A percentile compares a stretch with the other conserved stretches of the same genome.
These are phyloP conservation scores for Colletotrichum shisoi DNA, from an alignment of 2,329 filamentous ascomycete genomes.

Conservation along the genomic window DNA sequence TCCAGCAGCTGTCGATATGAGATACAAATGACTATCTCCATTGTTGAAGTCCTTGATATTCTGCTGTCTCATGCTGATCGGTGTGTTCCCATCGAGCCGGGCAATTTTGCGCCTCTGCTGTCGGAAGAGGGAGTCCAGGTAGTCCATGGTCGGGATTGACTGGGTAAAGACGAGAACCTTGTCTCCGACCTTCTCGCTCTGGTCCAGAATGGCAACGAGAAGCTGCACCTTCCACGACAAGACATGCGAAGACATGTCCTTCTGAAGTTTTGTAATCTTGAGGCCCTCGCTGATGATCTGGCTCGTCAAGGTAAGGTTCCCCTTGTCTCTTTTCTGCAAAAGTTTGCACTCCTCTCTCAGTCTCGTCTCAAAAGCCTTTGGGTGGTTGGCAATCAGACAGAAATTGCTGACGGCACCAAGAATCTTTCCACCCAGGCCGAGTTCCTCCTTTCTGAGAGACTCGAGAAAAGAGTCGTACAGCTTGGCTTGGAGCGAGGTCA, in stretches of 20 bases:
- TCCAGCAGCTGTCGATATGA: slow-evolving; percentile 85
- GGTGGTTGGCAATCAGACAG: slow-evolving; percentile 62
- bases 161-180: slow-evolving; percentile 85
- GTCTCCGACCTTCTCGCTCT: slow-evolving; percentile 69
- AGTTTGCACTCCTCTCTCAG: slow-evolving; percentile 41
- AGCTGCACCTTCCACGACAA: slow-evolving; percentile 74
- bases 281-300: slow-evolving; percentile 42
- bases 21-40: slow-evolving; percentile 65
- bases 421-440: slow-evolving; percentile 37
- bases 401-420: slow-evolving; percentile 54
- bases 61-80: slow-evolving; percentile 64
- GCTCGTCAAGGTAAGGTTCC: slow-evolving; percentile 24
- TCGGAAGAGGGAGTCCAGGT: slow-evolving; percentile 66
- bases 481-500: slow-evolving; percentile 69
- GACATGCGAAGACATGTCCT: slow-evolving; percentile 54
- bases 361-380: slow-evolving; percentile 55
- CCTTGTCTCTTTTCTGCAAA: slow-evolving; percentile 22
- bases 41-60: slow-evolving; percentile 75
- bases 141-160: slow-evolving; percentile 73
- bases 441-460: slow-evolving; percentile 22
- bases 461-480: slow-evolving; percentile 65
- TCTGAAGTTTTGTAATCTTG: slow-evolving; percentile 49
- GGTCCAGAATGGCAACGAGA: slow-evolving; percentile 73
- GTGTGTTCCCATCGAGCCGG: slow-evolving; percentile 74
- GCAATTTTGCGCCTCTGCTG: slow-evolving; percentile 57